These are phyloP conservation scores for Lichtheimia corymbifera DNA, from an alignment of 371 early-diverging fungal species.

Conservation along the genomic window DNA sequence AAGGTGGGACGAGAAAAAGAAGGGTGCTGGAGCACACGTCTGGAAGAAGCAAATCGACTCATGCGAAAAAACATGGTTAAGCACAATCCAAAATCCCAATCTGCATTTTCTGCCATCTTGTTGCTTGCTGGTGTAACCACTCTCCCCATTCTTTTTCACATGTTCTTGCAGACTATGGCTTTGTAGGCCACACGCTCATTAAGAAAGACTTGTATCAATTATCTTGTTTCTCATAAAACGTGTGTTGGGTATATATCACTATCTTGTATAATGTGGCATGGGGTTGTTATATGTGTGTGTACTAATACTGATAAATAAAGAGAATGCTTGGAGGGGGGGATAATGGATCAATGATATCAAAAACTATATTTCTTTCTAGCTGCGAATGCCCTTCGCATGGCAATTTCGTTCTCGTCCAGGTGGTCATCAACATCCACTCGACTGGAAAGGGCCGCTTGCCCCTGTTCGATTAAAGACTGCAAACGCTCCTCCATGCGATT, in stretches of 20 bases:
- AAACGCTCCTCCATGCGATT: slow-evolving; percentile 35
- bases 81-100: slow-evolving; percentile 7
- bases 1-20: slow-evolving; percentile 9
- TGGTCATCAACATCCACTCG: slow-evolving; percentile 21
- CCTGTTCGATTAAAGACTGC: slow-evolving; percentile 39
- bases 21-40: slow-evolving; percentile 19
- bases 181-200: not conserved
- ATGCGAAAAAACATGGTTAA: slow-evolving; percentile 22
- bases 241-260: slow-evolving; percentile 2
- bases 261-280: not conserved
- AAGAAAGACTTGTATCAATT: not conserved
- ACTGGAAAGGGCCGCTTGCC: slow-evolving; percentile 41
- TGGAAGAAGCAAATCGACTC: slow-evolving; percentile 31
- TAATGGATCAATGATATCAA: not conserved
- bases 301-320: not conserved
- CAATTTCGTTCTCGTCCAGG: slow-evolving; percentile 29
- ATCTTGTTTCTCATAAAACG: not conserved
- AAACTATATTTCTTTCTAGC: slow-evolving; percentile 10
- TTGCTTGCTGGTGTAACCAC: not conserved
- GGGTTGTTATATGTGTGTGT: not conserved
- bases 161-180: no score
- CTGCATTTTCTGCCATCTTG: not conserved
- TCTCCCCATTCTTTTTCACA: no score
- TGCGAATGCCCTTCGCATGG: slow-evolving; percentile 25
- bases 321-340: not conserved